Percentiles rank a stretch among this genome's conserved stretches.
phyloP scores from a whole-genome alignment of 2,329 filamentous ascomycete genomes.

The Cordyceps militaris region DNA sequence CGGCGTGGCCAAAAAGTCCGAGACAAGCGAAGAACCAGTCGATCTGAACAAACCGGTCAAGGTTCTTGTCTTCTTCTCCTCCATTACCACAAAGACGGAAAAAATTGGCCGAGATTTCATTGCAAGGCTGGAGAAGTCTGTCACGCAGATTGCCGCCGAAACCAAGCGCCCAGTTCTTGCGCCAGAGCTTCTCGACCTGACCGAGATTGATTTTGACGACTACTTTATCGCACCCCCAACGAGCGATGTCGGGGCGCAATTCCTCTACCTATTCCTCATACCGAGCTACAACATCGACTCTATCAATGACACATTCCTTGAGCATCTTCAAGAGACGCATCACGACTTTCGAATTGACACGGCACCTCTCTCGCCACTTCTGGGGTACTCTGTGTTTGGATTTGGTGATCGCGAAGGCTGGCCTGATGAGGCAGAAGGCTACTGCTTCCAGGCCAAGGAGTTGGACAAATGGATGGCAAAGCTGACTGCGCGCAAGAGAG shows the following conservation, averaged over 20 bases:
- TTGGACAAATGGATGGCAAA: conserved; percentile 97
- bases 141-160: conserved; percentile 40
- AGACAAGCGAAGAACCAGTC: conserved; percentile 19
- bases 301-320: conserved; percentile 78
- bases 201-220: conserved; percentile 86
- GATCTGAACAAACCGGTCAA: conserved; percentile 49
- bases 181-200: conserved; percentile 67
- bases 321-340: conserved; percentile 85
- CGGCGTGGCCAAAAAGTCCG: conserved; percentile 28
- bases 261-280: conserved; percentile 77
- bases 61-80: conserved; percentile 80
- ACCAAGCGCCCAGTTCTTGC: conserved; percentile 37
- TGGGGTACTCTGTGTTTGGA: conserved; percentile 91
- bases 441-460: conserved; percentile 86
- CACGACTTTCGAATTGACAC: conserved; percentile 96
- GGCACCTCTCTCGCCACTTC: conserved; percentile 64
- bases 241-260: conserved; percentile 44
- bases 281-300: conserved; percentile 96
- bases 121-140: conserved; percentile 44
- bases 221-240: conserved; percentile 78
- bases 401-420: conserved; percentile 88
- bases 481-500: conserved; percentile 75
- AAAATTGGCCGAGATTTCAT: conserved; percentile 59
- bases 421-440: conserved; percentile 85
- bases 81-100: conserved; percentile 77